phyloP scores from a whole-genome alignment of 208 protist genomes.

The Crithidia sp. region DNA sequence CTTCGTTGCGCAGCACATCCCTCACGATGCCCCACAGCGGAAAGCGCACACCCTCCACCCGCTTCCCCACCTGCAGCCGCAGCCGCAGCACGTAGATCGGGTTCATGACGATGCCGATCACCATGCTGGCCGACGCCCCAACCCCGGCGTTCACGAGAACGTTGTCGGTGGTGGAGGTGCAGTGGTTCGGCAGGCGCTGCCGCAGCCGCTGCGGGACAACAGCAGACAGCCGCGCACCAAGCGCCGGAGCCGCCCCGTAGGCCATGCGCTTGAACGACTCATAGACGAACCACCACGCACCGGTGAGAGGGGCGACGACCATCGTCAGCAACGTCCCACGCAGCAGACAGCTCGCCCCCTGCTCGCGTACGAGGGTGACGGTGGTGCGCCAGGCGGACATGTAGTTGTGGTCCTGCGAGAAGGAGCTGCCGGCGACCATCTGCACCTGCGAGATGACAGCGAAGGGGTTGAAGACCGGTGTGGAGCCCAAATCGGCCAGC shows the following conservation, averaged over 20 bases:
- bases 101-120: conserved; percentile 75
- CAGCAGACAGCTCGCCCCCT: conserved; percentile 64
- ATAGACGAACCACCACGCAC: conserved; percentile 86
- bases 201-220: conserved; percentile 31
- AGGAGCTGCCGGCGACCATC: conserved; percentile 77
- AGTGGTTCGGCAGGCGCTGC: conserved; percentile 42
- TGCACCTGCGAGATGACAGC: conserved; percentile 84
- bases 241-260: conserved; percentile 45
- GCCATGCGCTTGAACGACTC: conserved; percentile 68
- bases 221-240: conserved; percentile 24
- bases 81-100: conserved; percentile 84
- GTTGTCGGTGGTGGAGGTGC: conserved; percentile 76
- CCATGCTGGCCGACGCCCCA: conserved; percentile 60
- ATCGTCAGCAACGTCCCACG: conserved; percentile 80
- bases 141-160: conserved; percentile 72
- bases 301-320: conserved; percentile 68
- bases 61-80: conserved; percentile 65
- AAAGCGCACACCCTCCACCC: conserved; percentile 41
- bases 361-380: conserved; percentile 57
- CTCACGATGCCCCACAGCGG: conserved; percentile 48
- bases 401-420: conserved; percentile 73
- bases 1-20: conserved; percentile 63
- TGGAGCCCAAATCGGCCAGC: conserved; percentile 66
- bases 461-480: conserved; percentile 83
- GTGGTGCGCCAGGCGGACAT: conserved; percentile 70